These are phyloP conservation scores for Miamiensis avidus DNA, from an alignment of 169 alveolate species.

Conservation along the genomic window DNA sequence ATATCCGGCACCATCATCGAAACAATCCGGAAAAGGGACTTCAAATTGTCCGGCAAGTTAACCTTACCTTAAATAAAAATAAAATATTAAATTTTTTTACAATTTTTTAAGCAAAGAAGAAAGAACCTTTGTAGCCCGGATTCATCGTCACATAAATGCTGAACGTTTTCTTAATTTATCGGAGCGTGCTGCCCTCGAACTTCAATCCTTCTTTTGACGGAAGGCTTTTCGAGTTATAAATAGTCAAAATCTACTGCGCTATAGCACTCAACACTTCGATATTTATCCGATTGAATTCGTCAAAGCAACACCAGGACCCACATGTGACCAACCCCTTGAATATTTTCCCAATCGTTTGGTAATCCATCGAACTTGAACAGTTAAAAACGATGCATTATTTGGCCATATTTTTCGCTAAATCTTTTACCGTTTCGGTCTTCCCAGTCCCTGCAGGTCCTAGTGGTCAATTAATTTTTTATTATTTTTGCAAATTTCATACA, in stretches of 20 bases:
- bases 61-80: slow-evolving; percentile 92
- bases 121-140: slow-evolving; percentile 76
- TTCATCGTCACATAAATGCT: slow-evolving; percentile 83
- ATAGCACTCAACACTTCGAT: slow-evolving; percentile 84
- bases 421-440: slow-evolving; percentile 89
- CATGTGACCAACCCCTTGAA: slow-evolving; percentile 90
- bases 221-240: slow-evolving; percentile 56
- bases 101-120: no score
- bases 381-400: slow-evolving; percentile 88
- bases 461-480: neutral
- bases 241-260: slow-evolving; percentile 66
- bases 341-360: slow-evolving; percentile 86
- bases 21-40: slow-evolving; percentile 63
- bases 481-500: neutral
- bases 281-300: slow-evolving; percentile 90
- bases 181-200: slow-evolving; percentile 71
- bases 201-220: slow-evolving; percentile 54
- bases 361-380: slow-evolving; percentile 89
- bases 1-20: slow-evolving; percentile 78
- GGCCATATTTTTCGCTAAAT: slow-evolving; percentile 89
- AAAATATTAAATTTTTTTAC: no score
- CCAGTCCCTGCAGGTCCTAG: slow-evolving; percentile 92
- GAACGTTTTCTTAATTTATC: slow-evolving; percentile 78
- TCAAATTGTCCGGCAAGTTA: slow-evolving; percentile 51
- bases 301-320: no score